A percentile compares a stretch with the other conserved stretches of the same genome.
These are phyloP conservation scores for Tremella yokohamensis DNA, from an alignment of 768 basidiomycete genomes.

Conservation along the genomic window DNA sequence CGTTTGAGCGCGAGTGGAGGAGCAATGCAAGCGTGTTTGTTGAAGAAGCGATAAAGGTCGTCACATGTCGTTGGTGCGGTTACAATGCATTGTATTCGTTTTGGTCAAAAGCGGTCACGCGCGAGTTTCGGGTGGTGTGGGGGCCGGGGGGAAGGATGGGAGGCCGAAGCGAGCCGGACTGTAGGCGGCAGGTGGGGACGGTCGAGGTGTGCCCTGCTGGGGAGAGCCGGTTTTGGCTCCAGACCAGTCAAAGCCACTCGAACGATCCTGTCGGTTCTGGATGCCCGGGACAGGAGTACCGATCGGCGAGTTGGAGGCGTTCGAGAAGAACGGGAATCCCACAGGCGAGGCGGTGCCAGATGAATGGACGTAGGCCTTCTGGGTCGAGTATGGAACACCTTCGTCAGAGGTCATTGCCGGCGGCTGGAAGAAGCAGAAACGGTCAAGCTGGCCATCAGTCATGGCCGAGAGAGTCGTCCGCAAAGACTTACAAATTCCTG, in stretches of 20 bases:
- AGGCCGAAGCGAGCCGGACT: too few relatives aligned
- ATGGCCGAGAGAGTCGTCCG: background rate
- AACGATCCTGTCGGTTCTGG: background rate
- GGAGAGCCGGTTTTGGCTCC: background rate
- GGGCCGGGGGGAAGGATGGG: too few relatives aligned
- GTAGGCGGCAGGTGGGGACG: too few relatives aligned
- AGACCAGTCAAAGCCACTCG: too few relatives aligned
- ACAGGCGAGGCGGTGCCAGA: conserved; percentile 26
- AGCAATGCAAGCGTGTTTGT: too few relatives aligned
- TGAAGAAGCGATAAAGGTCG: too few relatives aligned
- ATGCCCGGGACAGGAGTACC: conserved; percentile 29
- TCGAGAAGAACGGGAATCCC: conserved; percentile 40
- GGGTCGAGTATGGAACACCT: conserved; percentile 21
- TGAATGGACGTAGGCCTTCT: conserved; percentile 12
- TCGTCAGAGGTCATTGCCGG: conserved; percentile 34
- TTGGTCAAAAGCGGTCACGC: too few relatives aligned
- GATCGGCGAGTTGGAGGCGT: conserved; percentile 22
- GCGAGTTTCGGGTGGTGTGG: too few relatives aligned
- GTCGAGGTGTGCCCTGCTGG: background rate
- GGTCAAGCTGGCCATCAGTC: conserved; percentile 35
- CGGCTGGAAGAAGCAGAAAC: conserved; percentile 50
- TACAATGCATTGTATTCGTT: too few relatives aligned
- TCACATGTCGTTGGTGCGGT: too few relatives aligned
- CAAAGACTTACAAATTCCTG: conserved; percentile 47
- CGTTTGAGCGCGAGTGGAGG: too few relatives aligned